These are phyloP conservation scores for Lasiodiplodia sp. DNA, from an alignment of 2,329 filamentous ascomycete genomes.

Conservation along the genomic window DNA sequence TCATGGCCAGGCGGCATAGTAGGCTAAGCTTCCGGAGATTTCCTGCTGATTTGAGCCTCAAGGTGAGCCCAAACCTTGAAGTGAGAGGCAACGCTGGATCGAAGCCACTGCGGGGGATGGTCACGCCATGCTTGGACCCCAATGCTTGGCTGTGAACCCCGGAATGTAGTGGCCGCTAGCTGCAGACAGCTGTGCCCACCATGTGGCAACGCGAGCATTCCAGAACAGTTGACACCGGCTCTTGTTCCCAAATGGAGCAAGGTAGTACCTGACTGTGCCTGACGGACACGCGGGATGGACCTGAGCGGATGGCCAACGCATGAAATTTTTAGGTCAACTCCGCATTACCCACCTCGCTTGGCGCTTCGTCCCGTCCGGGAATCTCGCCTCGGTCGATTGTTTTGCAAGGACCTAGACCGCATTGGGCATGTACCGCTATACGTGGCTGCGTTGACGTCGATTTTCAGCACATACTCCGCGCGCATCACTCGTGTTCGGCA, in stretches of 20 bases:
- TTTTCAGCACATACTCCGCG: background rate
- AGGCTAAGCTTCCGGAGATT: background rate
- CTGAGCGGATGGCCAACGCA: background rate
- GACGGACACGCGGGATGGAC: background rate
- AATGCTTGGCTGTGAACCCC: background rate
- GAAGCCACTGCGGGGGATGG: constrained; percentile 1
- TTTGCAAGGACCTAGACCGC: background rate
- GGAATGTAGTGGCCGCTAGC: background rate
- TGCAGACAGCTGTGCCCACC: no score
- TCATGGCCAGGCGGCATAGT: background rate
- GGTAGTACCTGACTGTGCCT: constrained; percentile 3
- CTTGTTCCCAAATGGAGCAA: background rate
- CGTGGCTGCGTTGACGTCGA: background rate
- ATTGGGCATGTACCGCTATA: background rate
- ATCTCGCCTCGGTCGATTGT: background rate
- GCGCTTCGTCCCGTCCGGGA: background rate
- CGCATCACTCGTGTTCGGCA: background rate
- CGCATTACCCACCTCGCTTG: background rate
- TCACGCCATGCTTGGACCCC: constrained; percentile 4
- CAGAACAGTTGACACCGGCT: background rate
- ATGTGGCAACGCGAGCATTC: background rate
- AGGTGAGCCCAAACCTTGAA: background rate
- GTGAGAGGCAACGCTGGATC: background rate
- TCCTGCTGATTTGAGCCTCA: background rate
- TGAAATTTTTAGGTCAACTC: background rate